Evolutionary conservation across 139 green algal genomes (phyloP).

Genomic region (Tetradesmus obliquus): DNA sequence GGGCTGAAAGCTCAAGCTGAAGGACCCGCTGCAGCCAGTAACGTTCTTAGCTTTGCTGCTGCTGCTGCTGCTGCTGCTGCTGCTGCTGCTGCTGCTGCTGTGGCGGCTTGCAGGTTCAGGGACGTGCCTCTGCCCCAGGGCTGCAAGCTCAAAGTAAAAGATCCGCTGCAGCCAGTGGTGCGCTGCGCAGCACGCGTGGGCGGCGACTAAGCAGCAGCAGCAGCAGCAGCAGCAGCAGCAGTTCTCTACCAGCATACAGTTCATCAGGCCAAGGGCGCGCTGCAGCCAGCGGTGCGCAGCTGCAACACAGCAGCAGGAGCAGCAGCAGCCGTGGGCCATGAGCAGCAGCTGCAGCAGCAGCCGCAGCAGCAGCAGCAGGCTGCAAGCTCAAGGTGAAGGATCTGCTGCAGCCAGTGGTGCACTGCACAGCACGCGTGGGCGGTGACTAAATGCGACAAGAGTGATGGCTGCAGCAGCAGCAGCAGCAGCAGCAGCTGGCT

Average conservation of each 20-base stretch:
- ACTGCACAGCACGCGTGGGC: conserved; percentile 21
- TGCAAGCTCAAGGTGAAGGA: conserved; percentile 13
- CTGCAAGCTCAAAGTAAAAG: conserved; percentile 26
- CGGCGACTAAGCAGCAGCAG: conserved; percentile 1
- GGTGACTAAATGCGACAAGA: conserved; percentile 12
- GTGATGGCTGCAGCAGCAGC: background rate
- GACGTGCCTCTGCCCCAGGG: conserved; percentile 32
- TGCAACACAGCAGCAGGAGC: background rate
- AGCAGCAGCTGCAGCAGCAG: background rate
- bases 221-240: background rate
- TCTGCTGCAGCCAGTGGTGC: conserved; percentile 35
- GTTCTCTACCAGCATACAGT: too few species aligned
- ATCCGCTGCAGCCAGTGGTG: conserved; percentile 39
- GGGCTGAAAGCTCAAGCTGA: background rate
- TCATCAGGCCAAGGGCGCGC: too few species aligned
- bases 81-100: too few species aligned
- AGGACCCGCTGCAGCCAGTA: too few species aligned
- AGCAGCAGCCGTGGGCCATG: background rate
- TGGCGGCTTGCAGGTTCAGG: background rate
- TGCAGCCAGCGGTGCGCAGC: too few species aligned
- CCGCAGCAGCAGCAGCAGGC: too few species aligned
- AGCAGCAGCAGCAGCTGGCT: background rate
- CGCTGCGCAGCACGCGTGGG: conserved; percentile 29
- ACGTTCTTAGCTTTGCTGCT: too few species aligned
- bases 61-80: too few species aligned